Evolutionary conservation across 2,329 filamentous ascomycete genomes (phyloP), one percentile per base, ranked within the genome.

Genomic region (Leptographium radiaticola): DNA sequence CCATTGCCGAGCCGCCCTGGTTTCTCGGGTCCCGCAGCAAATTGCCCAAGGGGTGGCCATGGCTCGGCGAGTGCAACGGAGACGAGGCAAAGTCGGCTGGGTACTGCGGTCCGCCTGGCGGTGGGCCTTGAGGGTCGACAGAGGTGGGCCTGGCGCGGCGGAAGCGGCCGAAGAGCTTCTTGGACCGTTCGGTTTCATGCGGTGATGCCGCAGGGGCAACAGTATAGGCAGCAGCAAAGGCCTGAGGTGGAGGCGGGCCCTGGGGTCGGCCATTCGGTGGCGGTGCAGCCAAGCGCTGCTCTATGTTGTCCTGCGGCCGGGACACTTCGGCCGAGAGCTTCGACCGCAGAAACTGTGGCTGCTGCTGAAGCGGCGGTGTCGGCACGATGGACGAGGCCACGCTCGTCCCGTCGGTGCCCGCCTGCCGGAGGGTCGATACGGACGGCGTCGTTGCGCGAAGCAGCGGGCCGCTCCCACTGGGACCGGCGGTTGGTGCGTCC

Each of bases 81-180:
- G 42, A 40, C 25, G 47, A 49, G 2, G 31, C 34, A 18, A 45
- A 18, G 20, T 53, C 56, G 12, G 40, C 39, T 1, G 55, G 55
- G 33, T 60, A 63, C 43, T 57, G 56, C 10, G 62, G 62, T 6
- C 62, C 62, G 20, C 62, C 62, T 0, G 62, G 62, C 13, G 62
- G 61, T 3, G 60, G 58, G 12, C 57, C 59, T 3, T 51, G 55
- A 4, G 56, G 49, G 9, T 64, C 60, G 25, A 57, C 34, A 25
- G 20, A 13, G 38, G 7, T 43, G 10, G 6, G 20, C 15, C 51
- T 52, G 45, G n/a, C 13, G 25, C 57, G 55, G 16, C 55, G 55
- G 39, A 59, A 53, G 0, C 51, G 50, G 45, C 49, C 55, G 49
- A 58, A 54, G 18, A 59, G 40, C 49, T 62, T 63, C 16, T 61